phyloP scores from a whole-genome alignment of 306 rosid species.

The Senna siamea region DNA sequence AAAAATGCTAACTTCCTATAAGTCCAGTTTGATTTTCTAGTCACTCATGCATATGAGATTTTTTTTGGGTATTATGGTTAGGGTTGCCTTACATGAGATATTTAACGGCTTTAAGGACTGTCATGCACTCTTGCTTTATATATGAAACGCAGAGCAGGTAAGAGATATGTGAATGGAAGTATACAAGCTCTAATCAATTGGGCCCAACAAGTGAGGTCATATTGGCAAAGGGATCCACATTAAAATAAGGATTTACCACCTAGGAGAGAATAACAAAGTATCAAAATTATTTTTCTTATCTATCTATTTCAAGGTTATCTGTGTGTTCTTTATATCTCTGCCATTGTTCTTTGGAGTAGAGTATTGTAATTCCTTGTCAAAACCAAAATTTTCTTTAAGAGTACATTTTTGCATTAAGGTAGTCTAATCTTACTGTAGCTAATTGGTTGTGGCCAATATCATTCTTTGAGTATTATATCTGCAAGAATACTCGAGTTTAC shows the following conservation, averaged over 20 bases:
- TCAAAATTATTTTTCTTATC: constrained; percentile 14
- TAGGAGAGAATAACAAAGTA: constrained; percentile 7
- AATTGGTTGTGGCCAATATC: constrained; percentile 1
- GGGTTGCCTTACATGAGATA: not conserved
- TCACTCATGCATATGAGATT: constrained; percentile 3
- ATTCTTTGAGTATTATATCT: constrained; percentile 21
- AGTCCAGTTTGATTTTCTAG: constrained; percentile 22
- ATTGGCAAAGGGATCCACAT: constrained; percentile 9
- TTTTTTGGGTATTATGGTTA: not conserved
- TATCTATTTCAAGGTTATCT: constrained; percentile 24
- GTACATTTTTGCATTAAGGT: not conserved
- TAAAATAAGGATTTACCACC: constrained; percentile 8
- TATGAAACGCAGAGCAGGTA: no score
- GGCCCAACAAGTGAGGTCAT: not conserved
- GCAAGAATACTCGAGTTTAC: not conserved
- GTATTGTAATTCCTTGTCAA: not conserved
- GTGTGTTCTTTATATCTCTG: constrained; percentile 13
- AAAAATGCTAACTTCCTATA: constrained; percentile 20
- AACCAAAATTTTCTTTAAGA: not conserved
- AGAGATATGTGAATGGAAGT: no score
- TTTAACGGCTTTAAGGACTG: not conserved
- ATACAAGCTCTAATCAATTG: not conserved
- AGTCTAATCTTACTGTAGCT: constrained; percentile 10
- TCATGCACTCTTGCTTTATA: no score
- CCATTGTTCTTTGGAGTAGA: constrained; percentile 2